Evolutionary conservation across 306 rosid genomes (phyloP).

Genomic region (Cucurbita ficifolia): DNA sequence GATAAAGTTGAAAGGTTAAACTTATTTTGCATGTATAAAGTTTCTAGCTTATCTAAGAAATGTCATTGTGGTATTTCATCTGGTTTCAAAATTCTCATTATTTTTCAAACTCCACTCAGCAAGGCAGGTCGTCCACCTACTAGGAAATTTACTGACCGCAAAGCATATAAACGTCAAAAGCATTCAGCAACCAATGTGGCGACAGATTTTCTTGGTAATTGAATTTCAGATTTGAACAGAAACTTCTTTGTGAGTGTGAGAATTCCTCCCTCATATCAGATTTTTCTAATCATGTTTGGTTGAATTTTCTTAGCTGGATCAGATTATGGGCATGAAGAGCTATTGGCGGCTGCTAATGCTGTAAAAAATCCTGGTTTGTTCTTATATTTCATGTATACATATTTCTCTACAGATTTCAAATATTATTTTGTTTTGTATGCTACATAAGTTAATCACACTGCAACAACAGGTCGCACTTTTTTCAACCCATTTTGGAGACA

Average conservation of each 20-base stretch:
- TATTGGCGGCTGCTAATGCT: constrained; percentile 79
- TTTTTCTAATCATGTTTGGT: constrained; percentile 22
- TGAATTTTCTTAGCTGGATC: constrained; percentile 58
- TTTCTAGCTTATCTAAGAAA: constrained; percentile 12
- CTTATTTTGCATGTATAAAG: constrained; percentile 12
- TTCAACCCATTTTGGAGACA: constrained; percentile 72
- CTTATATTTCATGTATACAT: constrained; percentile 8
- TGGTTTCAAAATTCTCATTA: constrained; percentile 10
- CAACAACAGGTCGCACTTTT: constrained; percentile 45
- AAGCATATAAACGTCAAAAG: constrained; percentile 85
- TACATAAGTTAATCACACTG: constrained; percentile 18
- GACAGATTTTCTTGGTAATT: constrained; percentile 75
- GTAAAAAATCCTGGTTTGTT: constrained; percentile 50
- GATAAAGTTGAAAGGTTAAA: constrained; percentile 78
- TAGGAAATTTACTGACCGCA: constrained; percentile 86
- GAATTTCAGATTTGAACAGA: neutral
- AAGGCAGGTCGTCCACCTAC: constrained; percentile 98
- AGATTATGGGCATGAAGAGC: constrained; percentile 81
- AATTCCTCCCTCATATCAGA: neutral
- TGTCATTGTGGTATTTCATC: neutral
- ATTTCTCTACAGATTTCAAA: constrained; percentile 11
- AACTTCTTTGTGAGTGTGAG: neutral
- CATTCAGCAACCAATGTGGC: constrained; percentile 48
- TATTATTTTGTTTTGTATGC: constrained; percentile 8
- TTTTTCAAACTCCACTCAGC: constrained; percentile 48